phyloP scores from a whole-genome alignment of 805 yeast genomes.

The Barnettozyma siamensis region DNA sequence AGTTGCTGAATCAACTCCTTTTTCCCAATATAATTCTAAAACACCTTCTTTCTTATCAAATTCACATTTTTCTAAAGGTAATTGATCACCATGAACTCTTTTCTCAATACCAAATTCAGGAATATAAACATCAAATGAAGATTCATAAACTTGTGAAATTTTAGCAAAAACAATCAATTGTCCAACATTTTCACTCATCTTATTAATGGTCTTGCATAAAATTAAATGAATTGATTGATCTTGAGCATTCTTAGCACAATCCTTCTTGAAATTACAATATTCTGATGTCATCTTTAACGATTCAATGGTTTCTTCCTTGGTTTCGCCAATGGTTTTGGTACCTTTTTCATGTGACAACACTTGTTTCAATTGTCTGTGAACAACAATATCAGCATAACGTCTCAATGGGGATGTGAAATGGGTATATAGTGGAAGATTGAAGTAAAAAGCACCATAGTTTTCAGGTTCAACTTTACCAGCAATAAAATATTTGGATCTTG shows the following conservation, averaged over 20 bases:
- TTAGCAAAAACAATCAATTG: conserved; percentile 81
- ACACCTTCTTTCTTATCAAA: conserved; percentile 63
- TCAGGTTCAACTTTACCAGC: conserved; percentile 86
- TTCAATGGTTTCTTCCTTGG: conserved; percentile 48
- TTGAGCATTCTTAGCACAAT: conserved; percentile 88
- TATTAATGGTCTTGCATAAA: conserved; percentile 77
- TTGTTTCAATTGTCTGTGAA: conserved; percentile 83
- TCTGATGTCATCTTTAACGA: conserved; percentile 78
- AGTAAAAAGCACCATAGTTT: conserved; percentile 70
- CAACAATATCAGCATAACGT: conserved; percentile 88
- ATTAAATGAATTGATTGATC: conserved; percentile 89
- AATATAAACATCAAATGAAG: conserved; percentile 87
- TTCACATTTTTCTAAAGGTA: conserved; percentile 89
- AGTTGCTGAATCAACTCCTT: conserved; percentile 86
- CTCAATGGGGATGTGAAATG: conserved; percentile 92
- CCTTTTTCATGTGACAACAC: conserved; percentile 34
- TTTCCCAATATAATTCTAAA: conserved; percentile 87
- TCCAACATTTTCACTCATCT: conserved; percentile 65
- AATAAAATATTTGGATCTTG: conserved; percentile 79
- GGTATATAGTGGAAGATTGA: conserved; percentile 80
- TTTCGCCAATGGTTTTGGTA: conserved; percentile 28
- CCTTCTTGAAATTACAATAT: conserved; percentile 92
- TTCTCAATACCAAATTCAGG: conserved; percentile 95
- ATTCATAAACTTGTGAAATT: conserved; percentile 89
- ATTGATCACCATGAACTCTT: conserved; percentile 95